Evolutionary conservation across 2,329 filamentous ascomycete species (phyloP).

Genomic region (Venturia nashicola): DNA sequence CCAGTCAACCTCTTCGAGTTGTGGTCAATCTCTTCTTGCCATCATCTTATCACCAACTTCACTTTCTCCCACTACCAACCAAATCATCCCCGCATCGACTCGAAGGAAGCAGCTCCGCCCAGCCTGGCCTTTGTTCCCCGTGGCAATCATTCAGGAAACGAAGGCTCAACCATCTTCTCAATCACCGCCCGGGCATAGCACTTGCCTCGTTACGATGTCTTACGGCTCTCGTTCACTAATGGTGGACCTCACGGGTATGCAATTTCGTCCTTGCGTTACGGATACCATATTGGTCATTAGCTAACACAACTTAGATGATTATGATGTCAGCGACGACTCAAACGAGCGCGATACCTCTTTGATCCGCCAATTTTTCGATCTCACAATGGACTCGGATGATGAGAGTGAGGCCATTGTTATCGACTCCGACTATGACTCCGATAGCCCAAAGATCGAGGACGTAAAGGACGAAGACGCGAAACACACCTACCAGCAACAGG

Average conservation of each 20-base stretch:
- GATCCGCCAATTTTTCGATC: background rate
- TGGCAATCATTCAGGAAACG: too few species aligned
- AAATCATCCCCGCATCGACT: too few species aligned
- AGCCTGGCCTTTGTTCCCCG: too few species aligned
- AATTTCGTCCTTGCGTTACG: background rate
- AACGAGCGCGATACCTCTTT: background rate
- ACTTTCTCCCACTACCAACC: too few species aligned
- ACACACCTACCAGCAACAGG: background rate
- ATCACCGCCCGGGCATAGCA: too few species aligned
- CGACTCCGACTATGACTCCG: background rate
- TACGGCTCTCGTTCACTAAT: background rate
- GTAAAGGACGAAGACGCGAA: background rate
- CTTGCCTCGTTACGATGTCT: background rate
- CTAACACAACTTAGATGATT: background rate
- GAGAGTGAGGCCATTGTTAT: background rate
- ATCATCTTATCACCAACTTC: too few species aligned
- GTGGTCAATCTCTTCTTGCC: too few species aligned
- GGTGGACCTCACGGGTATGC: background rate
- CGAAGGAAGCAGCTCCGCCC: too few species aligned
- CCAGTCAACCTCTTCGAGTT: background rate
- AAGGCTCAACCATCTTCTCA: too few species aligned
- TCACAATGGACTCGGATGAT: background rate
- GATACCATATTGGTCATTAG: background rate
- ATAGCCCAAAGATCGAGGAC: background rate
- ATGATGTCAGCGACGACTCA: background rate